Evolutionary conservation across 192 early-diverging fungal species (phyloP), one percentile per base, ranked within the genome.

Genomic region (Mortierella antarctica): DNA sequence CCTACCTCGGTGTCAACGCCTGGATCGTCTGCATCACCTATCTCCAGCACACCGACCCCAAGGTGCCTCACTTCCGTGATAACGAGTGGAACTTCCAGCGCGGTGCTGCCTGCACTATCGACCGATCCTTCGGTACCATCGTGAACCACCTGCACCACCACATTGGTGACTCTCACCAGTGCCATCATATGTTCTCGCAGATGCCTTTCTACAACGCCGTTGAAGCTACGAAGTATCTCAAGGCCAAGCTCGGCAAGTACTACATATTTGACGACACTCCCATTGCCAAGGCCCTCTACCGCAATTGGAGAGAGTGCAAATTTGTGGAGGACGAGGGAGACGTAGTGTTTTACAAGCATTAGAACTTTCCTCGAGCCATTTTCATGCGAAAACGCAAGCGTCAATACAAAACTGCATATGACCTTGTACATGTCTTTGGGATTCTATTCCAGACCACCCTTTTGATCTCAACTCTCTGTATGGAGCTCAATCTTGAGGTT

Each of bases 191-290:
- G 67, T 99, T 98, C 86, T 94, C 93, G 6, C 94, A 90, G 20
- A 99, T 99, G 96, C 97, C 97, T 18, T 95, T 96, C 84, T 99
- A 99, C 88, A 87, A 99, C 69, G 97, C 92, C 15, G 72, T 85
- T 49, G 94, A 96, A 84, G 97, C 97, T 8, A 99, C 97, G 44
- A 81, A 79, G 61, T 88, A 93, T 53, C 73, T 98, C 53, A 92
- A 93, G 82, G 88, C 91, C 85, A 87, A 91, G 70, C 84, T 97
- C 49, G 96, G 95, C 45, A 86, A 91, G 68, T 91, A 94, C 80
- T 99, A 99, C 76, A 56, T 89, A 44, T 87, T 71, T 49, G 95
- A 97, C 82, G 74, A 88, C 40, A 95, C 92, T 14, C 90, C 90
- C 41, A 89, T 94, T 48, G 82, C 88, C 59, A 70, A 83, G 40